Evolutionary conservation across 2,329 filamentous ascomycete genomes (phyloP).

Genomic region (Aureobasidium mangrovei): DNA sequence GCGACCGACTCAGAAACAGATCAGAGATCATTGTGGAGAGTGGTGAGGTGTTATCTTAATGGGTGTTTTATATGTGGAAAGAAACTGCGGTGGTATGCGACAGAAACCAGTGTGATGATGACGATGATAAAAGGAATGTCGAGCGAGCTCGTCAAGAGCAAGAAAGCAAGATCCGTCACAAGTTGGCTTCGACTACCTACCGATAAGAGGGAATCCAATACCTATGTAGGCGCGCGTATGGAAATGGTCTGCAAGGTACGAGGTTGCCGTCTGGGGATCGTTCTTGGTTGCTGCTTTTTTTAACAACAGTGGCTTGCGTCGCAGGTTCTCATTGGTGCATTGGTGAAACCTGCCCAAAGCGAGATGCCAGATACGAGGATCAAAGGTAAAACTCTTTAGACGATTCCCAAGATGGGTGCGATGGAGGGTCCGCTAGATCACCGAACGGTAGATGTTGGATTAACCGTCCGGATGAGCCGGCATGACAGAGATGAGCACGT

Average conservation of each 20-base stretch:
- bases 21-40: slow-evolving; percentile 6
- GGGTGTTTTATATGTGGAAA: neutral
- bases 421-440: neutral
- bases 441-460: neutral
- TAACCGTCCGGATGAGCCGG: neutral
- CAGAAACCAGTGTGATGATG: neutral
- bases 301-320: slow-evolving; percentile 6
- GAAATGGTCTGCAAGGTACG: slow-evolving; percentile 11
- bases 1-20: slow-evolving; percentile 19
- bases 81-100: neutral
- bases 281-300: slow-evolving; percentile 11
- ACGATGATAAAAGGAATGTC: neutral
- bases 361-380: slow-evolving; percentile 5
- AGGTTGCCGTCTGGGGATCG: slow-evolving; percentile 8
- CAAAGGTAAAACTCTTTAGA: slow-evolving; percentile 9
- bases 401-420: neutral
- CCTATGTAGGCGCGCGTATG: slow-evolving; percentile 6
- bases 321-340: slow-evolving; percentile 1
- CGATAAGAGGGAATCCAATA: slow-evolving; percentile 4
- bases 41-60: neutral
- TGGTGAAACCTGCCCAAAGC: slow-evolving; percentile 1
- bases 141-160: neutral
- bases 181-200: slow-evolving; percentile 6
- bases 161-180: neutral
- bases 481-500: too few relatives aligned